Percentiles rank a stretch among this genome's conserved stretches.
phyloP scores from a whole-genome alignment of 331 rosid genomes.

The Quercus lobata region DNA sequence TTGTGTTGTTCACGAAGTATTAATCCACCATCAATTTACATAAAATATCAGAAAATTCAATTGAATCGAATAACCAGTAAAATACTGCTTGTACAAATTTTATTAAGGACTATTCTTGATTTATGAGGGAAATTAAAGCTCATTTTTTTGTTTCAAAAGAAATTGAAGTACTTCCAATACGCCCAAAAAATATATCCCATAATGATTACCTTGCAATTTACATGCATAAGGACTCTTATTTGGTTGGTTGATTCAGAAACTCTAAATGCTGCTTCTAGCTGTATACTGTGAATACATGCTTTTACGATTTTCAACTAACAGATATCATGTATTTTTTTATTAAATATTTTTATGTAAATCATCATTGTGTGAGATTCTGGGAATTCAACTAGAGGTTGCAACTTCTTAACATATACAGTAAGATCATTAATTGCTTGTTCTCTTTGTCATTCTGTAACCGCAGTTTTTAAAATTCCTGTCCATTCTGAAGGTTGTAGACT shows the following conservation, averaged over 20 bases:
- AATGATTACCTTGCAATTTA: background rate
- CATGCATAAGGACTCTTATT: background rate
- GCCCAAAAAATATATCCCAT: background rate
- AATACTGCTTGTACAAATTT: background rate
- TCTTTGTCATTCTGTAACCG: background rate
- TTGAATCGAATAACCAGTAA: too few relatives aligned
- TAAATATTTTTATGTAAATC: background rate
- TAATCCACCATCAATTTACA: too few relatives aligned
- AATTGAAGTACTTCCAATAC: background rate
- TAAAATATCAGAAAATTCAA: too few relatives aligned
- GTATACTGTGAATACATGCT: background rate
- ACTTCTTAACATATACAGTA: background rate
- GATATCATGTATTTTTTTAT: background rate
- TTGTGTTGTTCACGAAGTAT: too few relatives aligned
- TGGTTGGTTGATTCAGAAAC: background rate
- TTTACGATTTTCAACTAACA: background rate
- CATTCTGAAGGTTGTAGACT: background rate
- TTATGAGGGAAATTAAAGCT: background rate
- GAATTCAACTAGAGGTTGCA: background rate
- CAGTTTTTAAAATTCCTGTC: background rate
- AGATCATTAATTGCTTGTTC: background rate
- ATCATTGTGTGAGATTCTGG: background rate
- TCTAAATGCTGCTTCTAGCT: background rate
- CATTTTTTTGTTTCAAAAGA: background rate
- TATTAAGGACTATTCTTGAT: background rate